Base-by-base conservation (phyloP, 331 rosid species). In the Prunus yedoensis region DNA sequence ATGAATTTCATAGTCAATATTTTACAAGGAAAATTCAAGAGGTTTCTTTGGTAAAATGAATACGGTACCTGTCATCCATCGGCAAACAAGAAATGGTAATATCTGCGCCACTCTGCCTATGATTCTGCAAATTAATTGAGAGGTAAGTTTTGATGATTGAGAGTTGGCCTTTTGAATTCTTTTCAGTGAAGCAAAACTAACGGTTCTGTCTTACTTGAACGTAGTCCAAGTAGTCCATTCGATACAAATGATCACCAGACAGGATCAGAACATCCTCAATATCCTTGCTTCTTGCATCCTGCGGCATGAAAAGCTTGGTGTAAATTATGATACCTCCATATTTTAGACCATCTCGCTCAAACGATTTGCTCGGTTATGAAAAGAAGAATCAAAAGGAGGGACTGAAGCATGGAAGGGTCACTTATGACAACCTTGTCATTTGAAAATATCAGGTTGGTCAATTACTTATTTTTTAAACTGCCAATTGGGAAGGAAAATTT, bases 141-240 rank as follows among this genome's bases (percentile, higher is more conserved):
- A 41, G 61, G 74, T 58, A 49, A 80, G 62, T 60, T 70, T 69
- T 65, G 60, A 28, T 35, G 20, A n/a, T 18, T 45, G 23, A 66
- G 63, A 49, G 7, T 20, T 74, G 50, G n/a, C 59, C 20, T 60
- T 54, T 18, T 13, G 23, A 43, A 21, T 54, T n/a, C 30, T 46
- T 27, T 64, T 21, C 47, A n/a, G 49, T 16, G 2, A 50, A 62
- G 25, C 28, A 66, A 28, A 77, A 62, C 4, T 63, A 28, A 10
- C 25, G 51, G 18, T 32, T 20, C 10, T 38, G 68, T 32, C 77
- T 78, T 85, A 87, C 91, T 80, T 85, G 87, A 79, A 87, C 82
- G 10, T 78, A 94, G 82, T 92, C 97, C 96, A 89, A 88, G 50
- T 92, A 90, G 83, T 93, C 94, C 96, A 93, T 93, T 69, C 94